Conservation (phyloP, 805 yeast species). For the Candida rishiriensis region DNA sequence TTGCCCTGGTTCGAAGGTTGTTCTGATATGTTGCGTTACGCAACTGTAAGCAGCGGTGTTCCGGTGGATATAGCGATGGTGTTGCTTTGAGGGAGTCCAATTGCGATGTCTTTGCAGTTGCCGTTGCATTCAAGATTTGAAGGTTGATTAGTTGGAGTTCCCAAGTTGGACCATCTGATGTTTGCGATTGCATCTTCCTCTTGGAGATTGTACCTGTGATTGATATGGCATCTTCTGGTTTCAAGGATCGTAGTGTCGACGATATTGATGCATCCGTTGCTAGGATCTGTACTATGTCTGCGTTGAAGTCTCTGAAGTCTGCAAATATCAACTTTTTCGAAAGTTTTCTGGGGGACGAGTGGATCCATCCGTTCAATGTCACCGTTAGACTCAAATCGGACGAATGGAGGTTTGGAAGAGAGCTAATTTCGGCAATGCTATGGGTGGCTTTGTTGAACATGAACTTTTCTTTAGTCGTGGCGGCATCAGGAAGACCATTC, state of each 20-base stretch:
- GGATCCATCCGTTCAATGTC: slow-evolving; percentile 78
- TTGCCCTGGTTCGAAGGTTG: slow-evolving; percentile 52
- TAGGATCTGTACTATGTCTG: slow-evolving; percentile 59
- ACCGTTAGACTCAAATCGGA: slow-evolving; percentile 25
- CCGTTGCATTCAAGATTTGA: slow-evolving; percentile 51
- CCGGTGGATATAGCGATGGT: slow-evolving; percentile 65
- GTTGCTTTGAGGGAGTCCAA: slow-evolving; percentile 53
- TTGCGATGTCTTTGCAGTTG: slow-evolving; percentile 61
- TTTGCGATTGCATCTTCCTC: slow-evolving; percentile 26
- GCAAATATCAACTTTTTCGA: slow-evolving; percentile 68
- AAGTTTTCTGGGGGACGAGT: slow-evolving; percentile 65
- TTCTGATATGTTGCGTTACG: slow-evolving; percentile 55
- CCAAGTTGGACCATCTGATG: slow-evolving; percentile 28
- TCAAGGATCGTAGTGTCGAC: slow-evolving; percentile 38
- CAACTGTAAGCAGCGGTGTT: slow-evolving; percentile 76
- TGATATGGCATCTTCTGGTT: slow-evolving; percentile 72
- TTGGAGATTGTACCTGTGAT: slow-evolving; percentile 52
- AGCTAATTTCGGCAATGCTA: slow-evolving; percentile 19
- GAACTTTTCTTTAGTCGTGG: slow-evolving; percentile 22
- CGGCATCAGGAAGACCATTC: slow-evolving; percentile 16
- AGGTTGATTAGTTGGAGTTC: slow-evolving; percentile 55
- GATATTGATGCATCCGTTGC: slow-evolving; percentile 35
- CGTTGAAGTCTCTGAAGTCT: slow-evolving; percentile 66
- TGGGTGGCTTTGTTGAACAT: slow-evolving; percentile 26
- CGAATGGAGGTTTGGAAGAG: neutral